Evolutionary conservation across 306 rosid species (phyloP).

Genomic region (Herpetospermum pedunculosum): DNA sequence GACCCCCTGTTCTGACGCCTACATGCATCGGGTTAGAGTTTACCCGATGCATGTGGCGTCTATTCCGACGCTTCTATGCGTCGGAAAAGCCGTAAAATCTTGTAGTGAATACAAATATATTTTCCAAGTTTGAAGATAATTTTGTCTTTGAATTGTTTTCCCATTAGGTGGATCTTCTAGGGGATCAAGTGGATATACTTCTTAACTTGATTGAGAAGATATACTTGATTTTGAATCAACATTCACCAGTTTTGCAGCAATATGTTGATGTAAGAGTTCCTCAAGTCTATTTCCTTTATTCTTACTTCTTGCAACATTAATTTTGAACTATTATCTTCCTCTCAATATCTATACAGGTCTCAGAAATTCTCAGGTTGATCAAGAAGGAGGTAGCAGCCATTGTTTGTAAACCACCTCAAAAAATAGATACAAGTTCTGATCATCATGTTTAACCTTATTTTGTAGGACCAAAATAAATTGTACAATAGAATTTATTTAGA

Average conservation of each 20-base stretch:
- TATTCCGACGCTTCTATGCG: too few species aligned
- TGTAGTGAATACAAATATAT: neutral
- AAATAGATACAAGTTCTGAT: neutral
- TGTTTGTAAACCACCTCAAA: neutral
- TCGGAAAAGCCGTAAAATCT: too few species aligned
- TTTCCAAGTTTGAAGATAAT: neutral
- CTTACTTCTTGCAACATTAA: neutral
- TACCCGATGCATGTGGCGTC: too few species aligned
- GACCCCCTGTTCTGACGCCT: too few species aligned
- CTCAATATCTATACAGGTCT: slow-evolving; percentile 30
- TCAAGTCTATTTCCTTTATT: neutral
- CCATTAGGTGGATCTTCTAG: slow-evolving; percentile 74
- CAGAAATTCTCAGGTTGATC: slow-evolving; percentile 36
- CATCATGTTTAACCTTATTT: neutral
- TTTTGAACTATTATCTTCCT: neutral
- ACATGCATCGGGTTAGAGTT: too few species aligned
- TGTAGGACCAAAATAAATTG: neutral
- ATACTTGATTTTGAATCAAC: slow-evolving; percentile 32
- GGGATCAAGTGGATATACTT: slow-evolving; percentile 83
- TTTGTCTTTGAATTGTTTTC: neutral
- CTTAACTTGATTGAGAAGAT: slow-evolving; percentile 47
- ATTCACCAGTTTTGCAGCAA: slow-evolving; percentile 53
- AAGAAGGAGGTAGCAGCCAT: slow-evolving; percentile 24
- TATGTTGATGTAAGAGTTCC: slow-evolving; percentile 36
- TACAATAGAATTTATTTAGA: neutral